Base-by-base conservation (phyloP, 192 early-diverging fungal genomes). In the Podila minutissima region DNA sequence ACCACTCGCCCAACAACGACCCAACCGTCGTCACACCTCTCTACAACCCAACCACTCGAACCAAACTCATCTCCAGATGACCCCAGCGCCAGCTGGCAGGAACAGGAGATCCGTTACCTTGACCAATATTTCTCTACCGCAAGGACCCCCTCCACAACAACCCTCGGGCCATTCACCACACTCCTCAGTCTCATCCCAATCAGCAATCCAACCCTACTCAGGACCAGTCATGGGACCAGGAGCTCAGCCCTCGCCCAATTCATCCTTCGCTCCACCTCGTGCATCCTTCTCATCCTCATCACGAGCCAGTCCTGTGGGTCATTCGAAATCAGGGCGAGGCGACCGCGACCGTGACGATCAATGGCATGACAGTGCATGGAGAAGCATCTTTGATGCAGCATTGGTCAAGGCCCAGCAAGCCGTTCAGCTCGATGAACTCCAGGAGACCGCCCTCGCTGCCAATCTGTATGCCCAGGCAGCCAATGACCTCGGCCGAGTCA, bases 391-490 rank as follows among this genome's bases (percentile, higher is more conserved):
- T 61, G 77, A 81, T 59, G 77, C 77, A 2, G 77, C 77, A 4
- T 35, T 81, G 5, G 71, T 81, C 5, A 81, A 81, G 62, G 77
- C 77, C 32, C 77, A 81, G 35, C 77, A 81, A 35, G 77, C 77
- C 5, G 77, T 81, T 4, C 77, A 81, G 46, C 62, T 81, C 26
- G 77, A 81, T 32, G 77, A 81, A 33, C 67, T 81, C 0, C 66
- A 81, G 37, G 77, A 81, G 67, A 73, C 77, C 1, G 33, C 71
- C 0, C 58, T 81, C 62, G 77, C 77, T 1, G 77, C 77, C 2
- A 81, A 73, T 38, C 49, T 81, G 48, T 81, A 81, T 69, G 71
- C 71, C 3, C 77, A 81, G 46, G 77, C 77, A 48, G 77, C 77
- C 24, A 72, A 73, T 33, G 77, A 81, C 55, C 77, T 81, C 17